Base-by-base conservation (phyloP, 1,284 basidiomycete genomes). In the Ustilago hordei region DNA sequence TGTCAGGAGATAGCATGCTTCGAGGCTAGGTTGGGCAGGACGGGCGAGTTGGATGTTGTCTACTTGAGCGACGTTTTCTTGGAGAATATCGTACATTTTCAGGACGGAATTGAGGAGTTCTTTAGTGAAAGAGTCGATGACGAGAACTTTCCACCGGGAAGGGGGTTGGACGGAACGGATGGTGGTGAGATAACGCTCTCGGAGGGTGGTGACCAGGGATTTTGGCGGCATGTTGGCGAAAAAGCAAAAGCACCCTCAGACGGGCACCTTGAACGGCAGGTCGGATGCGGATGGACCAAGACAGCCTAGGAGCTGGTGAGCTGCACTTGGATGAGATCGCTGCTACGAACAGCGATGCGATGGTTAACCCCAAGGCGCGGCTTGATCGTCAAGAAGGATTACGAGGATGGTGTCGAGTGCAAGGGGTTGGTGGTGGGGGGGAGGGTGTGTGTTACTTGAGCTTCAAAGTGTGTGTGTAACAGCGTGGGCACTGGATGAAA, bases 71-170 rank as follows among this genome's bases (percentile, higher is more conserved):
- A 85, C 83, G 35, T 84, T 84, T 47, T 84, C 72, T 56, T 84
- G 84, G 15, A 86, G 66, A 35, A 86, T 82, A 60, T 85, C 83
- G 63, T 83, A 98, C 86, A 94, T 92, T 87, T 95, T 95, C 83
- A 98, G 90, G 5, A 96, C 94, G 2, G 92, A 91, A 69, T 92
- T 90, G 63, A 99, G 88, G 64, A 98, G 89, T 83, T 90, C 90
- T 87, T 95, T 92, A 35, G 95, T 93, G 87, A 94, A 91, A 74
- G 95, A 92, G 87, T 99, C 96, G 48, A 98, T 93, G 69, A 99
- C 94, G 56, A 99, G 90, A 81, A 96, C 92, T 90, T 99, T 99
- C 96, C 96, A 99, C 89, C 79, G 61, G 54, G 80, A 75, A 8
- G 81, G 70, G 0, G 84, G 82, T 63, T 84, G 84, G 4, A 85